Evolutionary conservation across 441 rosid species (phyloP).

Genomic region (Manihot esculenta): DNA sequence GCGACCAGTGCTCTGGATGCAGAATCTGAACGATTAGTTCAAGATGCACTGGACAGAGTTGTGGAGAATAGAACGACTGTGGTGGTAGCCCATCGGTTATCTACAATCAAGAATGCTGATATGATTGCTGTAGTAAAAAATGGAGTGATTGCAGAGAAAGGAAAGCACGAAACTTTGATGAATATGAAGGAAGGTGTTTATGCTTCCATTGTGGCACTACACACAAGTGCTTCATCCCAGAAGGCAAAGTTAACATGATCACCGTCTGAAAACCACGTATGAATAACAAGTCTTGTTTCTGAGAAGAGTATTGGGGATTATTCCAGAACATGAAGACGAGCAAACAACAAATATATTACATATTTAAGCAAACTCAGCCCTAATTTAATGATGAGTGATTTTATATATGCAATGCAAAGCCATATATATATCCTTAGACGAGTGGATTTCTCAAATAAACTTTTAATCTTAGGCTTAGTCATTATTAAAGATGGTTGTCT

Average conservation of each 20-base stretch:
- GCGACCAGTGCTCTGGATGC: conserved; percentile 71
- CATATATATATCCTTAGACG: too few species aligned
- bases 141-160: conserved; percentile 64
- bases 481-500: too few species aligned
- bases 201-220: conserved; percentile 58
- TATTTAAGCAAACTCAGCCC: too few species aligned
- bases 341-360: too few species aligned
- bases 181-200: conserved; percentile 49
- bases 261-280: background rate
- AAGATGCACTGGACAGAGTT: conserved; percentile 49
- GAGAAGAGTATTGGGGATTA: background rate
- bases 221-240: conserved; percentile 34
- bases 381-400: too few species aligned
- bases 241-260: background rate
- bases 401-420: background rate
- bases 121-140: conserved; percentile 58
- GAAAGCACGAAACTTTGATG: conserved; percentile 49
- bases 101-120: conserved; percentile 53
- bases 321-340: background rate
- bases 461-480: too few species aligned
- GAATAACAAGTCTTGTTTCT: background rate
- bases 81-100: conserved; percentile 60
- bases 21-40: conserved; percentile 60
- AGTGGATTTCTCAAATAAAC: background rate
- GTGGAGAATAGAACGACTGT: conserved; percentile 57